phyloP scores from a whole-genome alignment of 345 rosid species.

The Citropsis articulata region DNA sequence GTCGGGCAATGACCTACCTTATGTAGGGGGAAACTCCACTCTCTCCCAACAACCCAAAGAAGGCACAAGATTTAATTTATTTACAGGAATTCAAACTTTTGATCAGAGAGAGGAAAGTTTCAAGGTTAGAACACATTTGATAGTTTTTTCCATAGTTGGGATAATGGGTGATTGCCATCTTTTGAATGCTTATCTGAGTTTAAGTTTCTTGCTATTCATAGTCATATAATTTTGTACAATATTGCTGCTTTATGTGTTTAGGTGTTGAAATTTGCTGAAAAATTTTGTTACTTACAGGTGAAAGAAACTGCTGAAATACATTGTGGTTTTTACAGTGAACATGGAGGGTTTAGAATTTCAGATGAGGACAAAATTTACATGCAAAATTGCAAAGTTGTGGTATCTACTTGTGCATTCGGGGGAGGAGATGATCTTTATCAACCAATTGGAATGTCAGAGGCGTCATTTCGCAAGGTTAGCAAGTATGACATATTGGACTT shows the following conservation, averaged over 20 bases:
- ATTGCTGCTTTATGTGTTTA: background rate
- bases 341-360: slow-evolving; percentile 69
- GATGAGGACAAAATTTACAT: slow-evolving; percentile 68
- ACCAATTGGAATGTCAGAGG: slow-evolving; percentile 81
- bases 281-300: slow-evolving; percentile 45
- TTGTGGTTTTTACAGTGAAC: slow-evolving; percentile 82
- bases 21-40: slow-evolving; percentile 19
- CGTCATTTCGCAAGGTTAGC: slow-evolving; percentile 70
- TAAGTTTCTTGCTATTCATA: background rate
- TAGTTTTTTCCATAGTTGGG: background rate
- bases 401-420: slow-evolving; percentile 95
- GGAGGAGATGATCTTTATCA: slow-evolving; percentile 97
- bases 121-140: slow-evolving; percentile 45
- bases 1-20: slow-evolving; percentile 29
- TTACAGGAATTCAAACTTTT: slow-evolving; percentile 77
- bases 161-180: background rate
- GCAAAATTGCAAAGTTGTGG: slow-evolving; percentile 59
- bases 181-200: background rate
- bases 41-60: slow-evolving; percentile 30
- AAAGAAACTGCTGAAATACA: slow-evolving; percentile 57
- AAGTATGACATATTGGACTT: slow-evolving; percentile 10
- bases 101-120: slow-evolving; percentile 79
- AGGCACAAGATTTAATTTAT: slow-evolving; percentile 66
- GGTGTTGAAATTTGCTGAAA: slow-evolving; percentile 5
- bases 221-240: background rate